A percentile compares a stretch with the other conserved stretches of the same genome.
phyloP scores from a whole-genome alignment of 2,329 filamentous ascomycete species.

The Paecilomyces formosus region DNA sequence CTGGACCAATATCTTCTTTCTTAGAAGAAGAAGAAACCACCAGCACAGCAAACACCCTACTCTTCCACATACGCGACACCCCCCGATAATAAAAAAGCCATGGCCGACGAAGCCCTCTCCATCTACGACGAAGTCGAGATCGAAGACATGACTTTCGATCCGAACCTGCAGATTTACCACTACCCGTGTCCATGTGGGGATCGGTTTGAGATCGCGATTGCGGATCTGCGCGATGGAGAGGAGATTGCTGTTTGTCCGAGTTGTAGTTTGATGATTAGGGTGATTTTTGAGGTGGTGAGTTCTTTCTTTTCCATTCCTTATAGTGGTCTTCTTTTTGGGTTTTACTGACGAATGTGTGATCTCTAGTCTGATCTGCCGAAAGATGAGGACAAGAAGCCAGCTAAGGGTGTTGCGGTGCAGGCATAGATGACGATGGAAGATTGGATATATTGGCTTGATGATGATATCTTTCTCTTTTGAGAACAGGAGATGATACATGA shows the following conservation, averaged over 20 bases:
- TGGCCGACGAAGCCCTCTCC: slow-evolving; percentile 59
- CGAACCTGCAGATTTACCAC: slow-evolving; percentile 76
- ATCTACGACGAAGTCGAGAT: slow-evolving; percentile 99
- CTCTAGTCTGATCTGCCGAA: slow-evolving; percentile 46
- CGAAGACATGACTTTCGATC: slow-evolving; percentile 93
- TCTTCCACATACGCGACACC: background rate
- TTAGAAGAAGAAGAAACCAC: too few species aligned
- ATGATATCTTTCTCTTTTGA: background rate
- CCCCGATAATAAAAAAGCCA: slow-evolving; percentile 23
- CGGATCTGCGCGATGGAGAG: slow-evolving; percentile 77
- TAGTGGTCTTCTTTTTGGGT: background rate
- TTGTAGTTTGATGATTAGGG: slow-evolving; percentile 91
- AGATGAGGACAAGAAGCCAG: slow-evolving; percentile 23
- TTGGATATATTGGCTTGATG: background rate
- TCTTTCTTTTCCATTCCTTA: slow-evolving; percentile 4
- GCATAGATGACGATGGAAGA: slow-evolving; percentile 19
- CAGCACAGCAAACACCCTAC: background rate
- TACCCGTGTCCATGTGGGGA: slow-evolving; percentile 98
- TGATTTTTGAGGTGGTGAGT: slow-evolving; percentile 81
- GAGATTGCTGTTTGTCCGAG: slow-evolving; percentile 97
- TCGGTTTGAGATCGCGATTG: slow-evolving; percentile 82
- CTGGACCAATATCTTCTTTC: background rate
- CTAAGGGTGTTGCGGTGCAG: slow-evolving; percentile 29
- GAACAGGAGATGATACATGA: background rate
- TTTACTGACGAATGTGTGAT: background rate